Conservation (phyloP, 2,329 filamentous ascomycete species). For the Parastagonospora avenae region DNA sequence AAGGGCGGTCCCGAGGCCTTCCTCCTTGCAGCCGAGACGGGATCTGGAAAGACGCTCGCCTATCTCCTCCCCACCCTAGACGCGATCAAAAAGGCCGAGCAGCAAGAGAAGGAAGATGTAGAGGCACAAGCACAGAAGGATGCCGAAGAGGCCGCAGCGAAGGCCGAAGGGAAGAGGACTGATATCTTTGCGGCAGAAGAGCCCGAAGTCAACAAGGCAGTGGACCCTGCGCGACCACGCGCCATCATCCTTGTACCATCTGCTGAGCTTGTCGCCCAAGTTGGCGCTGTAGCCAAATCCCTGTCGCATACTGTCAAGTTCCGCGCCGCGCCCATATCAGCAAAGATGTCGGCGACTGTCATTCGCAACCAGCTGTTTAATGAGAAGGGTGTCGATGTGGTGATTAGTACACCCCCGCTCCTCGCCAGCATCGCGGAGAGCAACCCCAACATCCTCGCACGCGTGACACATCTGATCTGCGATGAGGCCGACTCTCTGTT, state of each 20-base stretch:
- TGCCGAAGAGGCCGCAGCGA: slow-evolving; percentile 54
- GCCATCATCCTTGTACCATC: slow-evolving; percentile 90
- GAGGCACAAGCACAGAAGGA: slow-evolving; percentile 58
- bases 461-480: slow-evolving; percentile 84
- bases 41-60: slow-evolving; percentile 93
- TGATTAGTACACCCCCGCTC: slow-evolving; percentile 88
- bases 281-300: slow-evolving; percentile 78
- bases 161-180: slow-evolving; percentile 29
- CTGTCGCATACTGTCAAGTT: slow-evolving; percentile 88
- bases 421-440: slow-evolving; percentile 85
- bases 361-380: slow-evolving; percentile 87
- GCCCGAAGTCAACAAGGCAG: slow-evolving; percentile 61
- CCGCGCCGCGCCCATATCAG: slow-evolving; percentile 80
- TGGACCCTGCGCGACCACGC: slow-evolving; percentile 77
- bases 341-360: slow-evolving; percentile 73
- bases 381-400: slow-evolving; percentile 78
- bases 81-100: slow-evolving; percentile 75
- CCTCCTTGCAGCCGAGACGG: slow-evolving; percentile 91
- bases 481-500: slow-evolving; percentile 97
- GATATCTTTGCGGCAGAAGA: slow-evolving; percentile 67
- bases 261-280: slow-evolving; percentile 87
- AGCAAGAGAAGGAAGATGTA: slow-evolving; percentile 54
- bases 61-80: slow-evolving; percentile 87
- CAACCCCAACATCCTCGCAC: slow-evolving; percentile 90
- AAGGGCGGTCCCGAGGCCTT: slow-evolving; percentile 64